phyloP scores from a whole-genome alignment of 306 rosid genomes.

The Sesbania bispinosa region DNA sequence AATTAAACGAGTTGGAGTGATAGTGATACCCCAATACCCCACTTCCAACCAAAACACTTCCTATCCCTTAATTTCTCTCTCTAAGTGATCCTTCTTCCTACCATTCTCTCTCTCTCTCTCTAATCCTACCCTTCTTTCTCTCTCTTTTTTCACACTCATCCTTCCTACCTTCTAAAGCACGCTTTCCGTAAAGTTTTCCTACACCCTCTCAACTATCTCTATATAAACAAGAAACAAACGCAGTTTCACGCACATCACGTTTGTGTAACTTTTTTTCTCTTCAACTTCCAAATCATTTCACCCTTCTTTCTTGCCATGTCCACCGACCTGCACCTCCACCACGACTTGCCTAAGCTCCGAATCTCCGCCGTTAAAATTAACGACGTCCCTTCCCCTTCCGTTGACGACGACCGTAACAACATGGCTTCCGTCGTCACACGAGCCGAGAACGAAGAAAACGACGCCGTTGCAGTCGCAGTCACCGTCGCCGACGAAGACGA shows the following conservation, averaged over 20 bases:
- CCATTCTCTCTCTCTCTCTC: not conserved
- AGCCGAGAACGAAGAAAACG: not conserved
- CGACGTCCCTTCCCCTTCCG: not conserved
- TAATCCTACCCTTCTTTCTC: not conserved
- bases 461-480: not conserved
- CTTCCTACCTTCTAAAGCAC: constrained; percentile 45
- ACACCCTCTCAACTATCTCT: not conserved
- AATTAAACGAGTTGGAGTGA: constrained; percentile 10
- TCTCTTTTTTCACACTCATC: not conserved
- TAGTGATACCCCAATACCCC: constrained; percentile 15
- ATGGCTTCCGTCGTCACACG: too few relatives aligned
- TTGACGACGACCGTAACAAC: too few relatives aligned
- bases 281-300: not conserved
- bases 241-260: constrained; percentile 31
- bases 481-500: not conserved
- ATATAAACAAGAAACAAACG: constrained; percentile 16
- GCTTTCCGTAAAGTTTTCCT: constrained; percentile 30
- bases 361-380: not conserved
- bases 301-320: constrained; percentile 19
- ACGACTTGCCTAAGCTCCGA: constrained; percentile 26
- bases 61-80: not conserved
- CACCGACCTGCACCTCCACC: constrained; percentile 36
- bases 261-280: not conserved
- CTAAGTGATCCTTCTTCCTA: not conserved
- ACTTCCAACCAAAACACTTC: constrained; percentile 29